These are phyloP conservation scores for Neurospora pannonica DNA, from an alignment of 495 filamentous ascomycete genomes.

Conservation along the genomic window DNA sequence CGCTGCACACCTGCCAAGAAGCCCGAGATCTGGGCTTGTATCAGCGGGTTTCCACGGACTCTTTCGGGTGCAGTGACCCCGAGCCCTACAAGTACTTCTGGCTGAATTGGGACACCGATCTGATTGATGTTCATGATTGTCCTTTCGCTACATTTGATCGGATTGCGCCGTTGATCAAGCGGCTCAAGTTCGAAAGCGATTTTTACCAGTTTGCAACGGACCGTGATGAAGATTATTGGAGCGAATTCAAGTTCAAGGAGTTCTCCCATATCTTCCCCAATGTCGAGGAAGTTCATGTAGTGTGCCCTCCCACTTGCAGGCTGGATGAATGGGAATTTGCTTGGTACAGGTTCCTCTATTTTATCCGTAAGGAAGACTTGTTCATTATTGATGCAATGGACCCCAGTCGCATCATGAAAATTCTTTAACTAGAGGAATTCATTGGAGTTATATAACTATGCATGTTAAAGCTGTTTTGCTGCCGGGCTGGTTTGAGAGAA, in stretches of 20 bases:
- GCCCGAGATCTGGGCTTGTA: slow-evolving; percentile 3
- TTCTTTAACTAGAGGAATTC: no score
- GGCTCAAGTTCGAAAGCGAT: neutral
- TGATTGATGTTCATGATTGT: neutral
- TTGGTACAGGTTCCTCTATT: neutral
- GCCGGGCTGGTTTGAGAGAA: neutral
- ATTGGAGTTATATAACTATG: neutral
- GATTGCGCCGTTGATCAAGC: neutral
- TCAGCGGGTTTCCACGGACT: neutral
- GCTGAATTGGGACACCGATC: neutral
- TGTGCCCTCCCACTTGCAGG: neutral
- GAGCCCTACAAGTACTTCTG: neutral
- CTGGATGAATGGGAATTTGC: no score
- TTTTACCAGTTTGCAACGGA: neutral
- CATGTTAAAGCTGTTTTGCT: no score
- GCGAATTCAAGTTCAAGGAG: no score
- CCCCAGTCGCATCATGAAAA: no score
- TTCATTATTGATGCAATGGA: neutral
- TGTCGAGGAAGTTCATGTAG: neutral
- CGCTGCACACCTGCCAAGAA: slow-evolving; percentile 17
- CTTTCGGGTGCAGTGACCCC: neutral
- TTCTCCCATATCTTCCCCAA: neutral
- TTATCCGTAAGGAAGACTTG: neutral
- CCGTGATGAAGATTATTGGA: neutral
- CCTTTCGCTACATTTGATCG: neutral